Base-by-base conservation (phyloP, 805 yeast species). In the Starmerella bombicola region DNA sequence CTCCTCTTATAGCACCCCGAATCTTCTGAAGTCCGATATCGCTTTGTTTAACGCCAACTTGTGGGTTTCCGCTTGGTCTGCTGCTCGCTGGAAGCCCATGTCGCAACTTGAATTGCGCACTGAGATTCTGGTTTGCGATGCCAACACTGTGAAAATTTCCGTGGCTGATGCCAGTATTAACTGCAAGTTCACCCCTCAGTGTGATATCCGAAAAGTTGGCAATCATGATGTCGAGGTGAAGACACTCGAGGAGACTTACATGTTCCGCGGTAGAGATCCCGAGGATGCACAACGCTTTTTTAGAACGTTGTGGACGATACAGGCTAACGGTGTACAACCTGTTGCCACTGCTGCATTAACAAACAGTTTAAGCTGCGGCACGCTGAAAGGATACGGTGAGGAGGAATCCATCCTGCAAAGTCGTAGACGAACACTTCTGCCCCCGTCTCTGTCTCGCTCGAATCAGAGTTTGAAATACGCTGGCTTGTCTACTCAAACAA, bases 61-160 rank as follows among this genome's bases (percentile, higher is more conserved):
- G 36, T 53, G 57, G 57, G 51, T 51, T 3, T 53, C 57, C 9
- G 42, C 41, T 9, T 53, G 57, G 57, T 36, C 37, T 2, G 35
- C 29, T 15, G 36, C 41, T 22, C 41, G 46, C 12, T 53, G 57
- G 57, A 43, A 43, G 8, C 57, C 57, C 12, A 41, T 53, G 13
- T 50, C 54, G 6, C 57, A 53, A 36, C 48, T 37, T 18, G 56
- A 52, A 46, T 43, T 53, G 18, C 34, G 32, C 19, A 49, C 50
- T 5, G 55, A 52, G 26, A 35, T 53, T 10, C 30, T 30, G 4
- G 44, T 43, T 4, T 20, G 26, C 9, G 42, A 40, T 22, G 22
- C 41, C 17, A 24, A 26, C 3, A 24, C 37, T 7, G 37, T 32
- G 2, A 31, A 38, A 5, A 19, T 43, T 13, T 19, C 30, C 15